These are phyloP conservation scores for Auxenochlorella pyrenoidosa DNA, from an alignment of 139 green algal species.

Conservation along the genomic window DNA sequence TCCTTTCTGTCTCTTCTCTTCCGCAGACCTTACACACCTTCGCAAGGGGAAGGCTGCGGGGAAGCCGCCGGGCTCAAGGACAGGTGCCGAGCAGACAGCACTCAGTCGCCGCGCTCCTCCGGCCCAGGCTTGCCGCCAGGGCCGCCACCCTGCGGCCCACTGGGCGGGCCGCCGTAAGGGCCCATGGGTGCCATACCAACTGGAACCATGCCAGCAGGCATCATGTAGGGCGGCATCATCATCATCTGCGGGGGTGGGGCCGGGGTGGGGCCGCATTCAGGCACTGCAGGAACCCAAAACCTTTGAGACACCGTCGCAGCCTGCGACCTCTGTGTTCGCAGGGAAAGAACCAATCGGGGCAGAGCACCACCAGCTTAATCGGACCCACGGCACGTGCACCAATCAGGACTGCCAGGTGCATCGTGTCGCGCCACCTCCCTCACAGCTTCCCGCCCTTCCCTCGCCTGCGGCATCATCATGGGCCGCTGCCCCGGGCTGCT, in stretches of 20 bases:
- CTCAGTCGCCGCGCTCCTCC: neutral
- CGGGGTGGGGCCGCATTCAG: neutral
- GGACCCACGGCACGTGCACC: too few relatives aligned
- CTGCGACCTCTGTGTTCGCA: too few relatives aligned
- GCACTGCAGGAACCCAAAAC: neutral
- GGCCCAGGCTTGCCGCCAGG: neutral
- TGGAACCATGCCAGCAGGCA: slow-evolving; percentile 5
- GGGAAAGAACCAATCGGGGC: too few relatives aligned
- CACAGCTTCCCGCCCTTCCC: neutral
- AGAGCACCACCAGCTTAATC: too few relatives aligned
- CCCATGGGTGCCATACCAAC: neutral
- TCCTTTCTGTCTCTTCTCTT: neutral
- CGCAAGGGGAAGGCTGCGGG: neutral
- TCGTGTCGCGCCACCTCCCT: neutral
- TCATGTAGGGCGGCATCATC: slow-evolving; percentile 16
- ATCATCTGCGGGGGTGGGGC: neutral
- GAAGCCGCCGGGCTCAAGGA: neutral
- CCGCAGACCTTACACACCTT: neutral
- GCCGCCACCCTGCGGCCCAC: neutral
- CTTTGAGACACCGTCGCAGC: too few relatives aligned
- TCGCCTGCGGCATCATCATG: neutral
- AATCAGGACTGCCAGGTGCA: neutral
- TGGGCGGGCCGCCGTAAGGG: neutral
- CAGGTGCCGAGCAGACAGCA: neutral
- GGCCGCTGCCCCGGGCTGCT: neutral